Conservation (phyloP, 352 stramenopile species). For the Phytopythium aichiense region DNA sequence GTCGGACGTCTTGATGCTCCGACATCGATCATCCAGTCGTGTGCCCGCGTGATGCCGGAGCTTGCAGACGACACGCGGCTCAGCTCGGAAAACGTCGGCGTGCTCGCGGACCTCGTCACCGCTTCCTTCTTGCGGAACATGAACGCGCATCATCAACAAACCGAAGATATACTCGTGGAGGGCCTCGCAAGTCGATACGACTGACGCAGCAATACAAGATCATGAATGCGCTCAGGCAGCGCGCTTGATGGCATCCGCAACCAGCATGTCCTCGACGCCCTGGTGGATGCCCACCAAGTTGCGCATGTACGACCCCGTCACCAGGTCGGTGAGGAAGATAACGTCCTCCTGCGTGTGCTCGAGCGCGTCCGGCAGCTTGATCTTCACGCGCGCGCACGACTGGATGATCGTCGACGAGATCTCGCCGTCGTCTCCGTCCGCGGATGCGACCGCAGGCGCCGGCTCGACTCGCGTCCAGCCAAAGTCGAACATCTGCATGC, state of each 20-base stretch:
- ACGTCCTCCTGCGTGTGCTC: conserved; percentile 22
- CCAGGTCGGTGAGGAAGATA: conserved; percentile 18
- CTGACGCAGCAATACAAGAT: background rate
- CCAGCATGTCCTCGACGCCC: conserved; percentile 18
- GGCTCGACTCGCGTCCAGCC: conserved; percentile 20
- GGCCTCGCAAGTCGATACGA: background rate
- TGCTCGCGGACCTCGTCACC: conserved; percentile 11
- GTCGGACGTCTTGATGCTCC: background rate
- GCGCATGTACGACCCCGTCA: conserved; percentile 20
- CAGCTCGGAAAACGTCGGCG: background rate
- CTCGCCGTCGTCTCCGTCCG: background rate
- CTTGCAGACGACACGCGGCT: background rate
- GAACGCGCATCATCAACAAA: conserved; percentile 6
- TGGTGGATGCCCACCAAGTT: conserved; percentile 29
- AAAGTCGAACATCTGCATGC: conserved; percentile 14
- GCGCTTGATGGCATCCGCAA: conserved; percentile 16
- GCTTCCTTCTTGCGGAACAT: conserved; percentile 12
- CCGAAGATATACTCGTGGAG: conserved; percentile 8
- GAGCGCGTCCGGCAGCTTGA: conserved; percentile 17
- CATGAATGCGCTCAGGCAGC: background rate
- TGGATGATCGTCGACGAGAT: conserved; percentile 20
- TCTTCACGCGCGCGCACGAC: conserved; percentile 20
- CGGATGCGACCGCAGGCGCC: background rate
- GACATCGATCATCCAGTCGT: conserved; percentile 1
- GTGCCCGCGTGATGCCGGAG: background rate